Conservation (phyloP, 2,329 filamentous ascomycete species). For the Neobulgaria alba region DNA sequence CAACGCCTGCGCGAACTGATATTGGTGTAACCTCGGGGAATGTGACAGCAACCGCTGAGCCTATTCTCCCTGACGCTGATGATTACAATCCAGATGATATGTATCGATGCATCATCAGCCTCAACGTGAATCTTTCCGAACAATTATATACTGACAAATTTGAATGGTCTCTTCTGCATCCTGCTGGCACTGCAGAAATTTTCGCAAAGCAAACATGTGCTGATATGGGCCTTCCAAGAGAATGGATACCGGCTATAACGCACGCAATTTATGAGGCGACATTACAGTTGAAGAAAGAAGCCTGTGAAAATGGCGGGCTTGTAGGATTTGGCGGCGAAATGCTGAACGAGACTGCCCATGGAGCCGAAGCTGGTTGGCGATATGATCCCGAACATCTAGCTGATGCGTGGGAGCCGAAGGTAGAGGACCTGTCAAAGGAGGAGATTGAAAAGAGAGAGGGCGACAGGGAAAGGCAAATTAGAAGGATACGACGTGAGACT, state of each 20-base stretch:
- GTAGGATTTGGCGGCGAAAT: constrained; percentile 66
- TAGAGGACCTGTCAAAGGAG: constrained; percentile 74
- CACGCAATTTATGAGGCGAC: constrained; percentile 97
- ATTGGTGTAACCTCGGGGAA: constrained; percentile 32
- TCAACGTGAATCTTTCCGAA: constrained; percentile 88
- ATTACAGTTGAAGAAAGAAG: constrained; percentile 87
- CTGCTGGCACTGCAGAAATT: constrained; percentile 81
- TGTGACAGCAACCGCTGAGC: constrained; percentile 62
- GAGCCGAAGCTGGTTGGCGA: constrained; percentile 82
- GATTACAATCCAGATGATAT: constrained; percentile 86
- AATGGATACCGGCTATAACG: constrained; percentile 91
- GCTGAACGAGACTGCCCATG: constrained; percentile 80
- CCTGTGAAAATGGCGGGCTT: constrained; percentile 82
- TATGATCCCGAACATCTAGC: constrained; percentile 88
- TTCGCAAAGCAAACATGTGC: constrained; percentile 91
- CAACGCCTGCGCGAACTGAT: constrained; percentile 34
- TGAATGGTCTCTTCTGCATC: constrained; percentile 91
- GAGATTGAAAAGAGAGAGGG: constrained; percentile 97
- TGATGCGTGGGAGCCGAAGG: constrained; percentile 75
- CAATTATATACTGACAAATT: constrained; percentile 95
- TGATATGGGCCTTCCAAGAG: constrained; percentile 78
- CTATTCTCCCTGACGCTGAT: constrained; percentile 56
- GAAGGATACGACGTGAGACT: constrained; percentile 80
- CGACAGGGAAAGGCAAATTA: constrained; percentile 84
- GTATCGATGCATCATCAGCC: constrained; percentile 83